Evolutionary conservation across 805 yeast species (phyloP), one percentile per base, ranked within the genome.

Genomic region (Scheffersomyces amazonensis): DNA sequence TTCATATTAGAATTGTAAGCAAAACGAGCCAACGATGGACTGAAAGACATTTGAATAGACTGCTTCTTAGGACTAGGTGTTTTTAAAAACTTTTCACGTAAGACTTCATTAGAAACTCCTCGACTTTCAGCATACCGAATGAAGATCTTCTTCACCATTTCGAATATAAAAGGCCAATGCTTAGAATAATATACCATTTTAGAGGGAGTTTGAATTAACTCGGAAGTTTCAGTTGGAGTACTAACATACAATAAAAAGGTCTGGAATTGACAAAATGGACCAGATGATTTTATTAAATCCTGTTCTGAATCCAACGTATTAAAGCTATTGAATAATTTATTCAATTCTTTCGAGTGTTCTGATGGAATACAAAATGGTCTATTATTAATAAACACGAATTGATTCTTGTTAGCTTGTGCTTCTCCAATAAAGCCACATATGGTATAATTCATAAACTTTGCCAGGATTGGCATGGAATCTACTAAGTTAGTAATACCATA

Each of bases 321-420:
- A 27, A 12, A 7, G 6, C 15, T 34, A 9, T 31, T 24, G 38
- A 67, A 65, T 5, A 44, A 16, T 23, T 43, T 47, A 35, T 60
- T 60, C 10, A 68, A 43, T 0, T 40, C 2, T 39, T 37, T 18
- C 30, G 35, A 11, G 47, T 39, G 49, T n/a, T 41, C 39, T 2
- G 32, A 28, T 13, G 46, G 17, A 32, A 37, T 31, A 6, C 17
- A 8, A 13, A 66, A 48, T 9, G 48, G 56, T 17, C 73, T 56
- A 2, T 65, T 65, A 50, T 80, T 77, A 16, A 75, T 45, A 36
- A 64, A 73, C 1, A 78, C 46, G 35, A 63, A 69, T 46, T 79
- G 85, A 39, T 64, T 60, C 1, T 48, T 42, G 31, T 58, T 66
- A 0, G 69, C 50, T 37, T 62, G 62, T 1, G 56, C 42, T 1